These are phyloP conservation scores for Leccinum proliferum DNA, from an alignment of 1,284 basidiomycete genomes.

Conservation along the genomic window DNA sequence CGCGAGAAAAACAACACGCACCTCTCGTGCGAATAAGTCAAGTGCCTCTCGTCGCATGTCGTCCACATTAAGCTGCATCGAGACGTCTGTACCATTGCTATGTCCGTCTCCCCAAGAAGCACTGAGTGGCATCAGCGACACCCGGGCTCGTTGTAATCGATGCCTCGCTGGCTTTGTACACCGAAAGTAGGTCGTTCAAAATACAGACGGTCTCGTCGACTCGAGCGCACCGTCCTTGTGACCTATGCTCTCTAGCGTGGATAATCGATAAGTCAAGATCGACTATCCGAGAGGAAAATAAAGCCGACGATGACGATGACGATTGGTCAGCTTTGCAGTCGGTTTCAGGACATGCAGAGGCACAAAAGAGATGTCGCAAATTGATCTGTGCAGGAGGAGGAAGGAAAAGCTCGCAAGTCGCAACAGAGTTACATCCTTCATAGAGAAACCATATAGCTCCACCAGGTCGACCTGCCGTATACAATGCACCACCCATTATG, in stretches of 20 bases:
- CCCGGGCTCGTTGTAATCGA: conserved; percentile 49
- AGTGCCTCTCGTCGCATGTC: conserved; percentile 40
- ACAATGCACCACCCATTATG: no score
- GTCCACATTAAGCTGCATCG: conserved; percentile 22
- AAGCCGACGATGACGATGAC: no score
- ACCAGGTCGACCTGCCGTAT: no score
- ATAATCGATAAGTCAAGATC: no score
- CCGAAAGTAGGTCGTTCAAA: conserved; percentile 41
- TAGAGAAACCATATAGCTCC: no score
- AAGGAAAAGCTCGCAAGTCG: no score
- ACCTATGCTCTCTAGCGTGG: conserved; percentile 23
- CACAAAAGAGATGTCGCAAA: no score
- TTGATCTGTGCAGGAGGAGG: no score
- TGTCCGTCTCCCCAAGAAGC: conserved; percentile 42
- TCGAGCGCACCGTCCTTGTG: conserved; percentile 50
- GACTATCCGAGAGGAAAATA: no score
- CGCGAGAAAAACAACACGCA: conserved; percentile 20
- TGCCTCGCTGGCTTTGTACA: conserved; percentile 43
- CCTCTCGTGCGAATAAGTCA: conserved; percentile 36
- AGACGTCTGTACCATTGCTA: conserved; percentile 16
- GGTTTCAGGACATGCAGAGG: background rate
- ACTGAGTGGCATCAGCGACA: conserved; percentile 48
- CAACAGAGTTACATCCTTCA: no score
- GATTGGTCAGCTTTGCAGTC: background rate
- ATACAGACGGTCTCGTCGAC: conserved; percentile 33